A percentile compares a stretch with the other conserved stretches of the same genome.
Evolutionary conservation across 768 basidiomycete species (phyloP).

Genomic region (Rhodosporidiobolus odoratus): DNA sequence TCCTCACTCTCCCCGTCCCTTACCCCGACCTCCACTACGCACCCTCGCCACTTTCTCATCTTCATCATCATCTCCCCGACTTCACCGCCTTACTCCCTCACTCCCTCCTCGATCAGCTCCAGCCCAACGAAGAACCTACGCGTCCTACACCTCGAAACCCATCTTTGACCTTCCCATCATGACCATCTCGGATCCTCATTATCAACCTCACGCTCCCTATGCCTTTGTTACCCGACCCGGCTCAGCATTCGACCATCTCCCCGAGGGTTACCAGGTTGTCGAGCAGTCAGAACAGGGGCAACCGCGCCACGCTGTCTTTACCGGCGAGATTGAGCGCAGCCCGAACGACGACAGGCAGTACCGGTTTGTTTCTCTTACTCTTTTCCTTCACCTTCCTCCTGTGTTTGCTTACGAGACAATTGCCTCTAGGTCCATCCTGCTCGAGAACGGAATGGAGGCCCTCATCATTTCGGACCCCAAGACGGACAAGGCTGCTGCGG

Average conservation of each 20-base stretch:
- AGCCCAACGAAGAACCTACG: background rate
- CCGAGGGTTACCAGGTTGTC: conserved; percentile 14
- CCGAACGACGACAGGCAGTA: conserved; percentile 75
- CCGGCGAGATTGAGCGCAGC: conserved; percentile 62
- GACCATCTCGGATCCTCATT: conserved; percentile 26
- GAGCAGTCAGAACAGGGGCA: background rate
- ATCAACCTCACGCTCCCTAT: conserved; percentile 14
- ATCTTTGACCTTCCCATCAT: background rate
- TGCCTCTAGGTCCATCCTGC: conserved; percentile 57
- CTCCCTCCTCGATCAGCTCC: background rate
- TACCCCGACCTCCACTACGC: background rate
- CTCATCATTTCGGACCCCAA: conserved; percentile 74
- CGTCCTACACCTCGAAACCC: background rate
- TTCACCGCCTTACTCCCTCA: background rate
- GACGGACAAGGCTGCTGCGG: conserved; percentile 90
- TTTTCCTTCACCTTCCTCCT: too few species aligned
- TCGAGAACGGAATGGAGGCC: conserved; percentile 86
- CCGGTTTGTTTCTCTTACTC: conserved; percentile 35
- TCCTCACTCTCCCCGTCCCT: background rate
- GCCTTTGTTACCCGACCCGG: conserved; percentile 23
- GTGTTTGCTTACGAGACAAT: background rate
- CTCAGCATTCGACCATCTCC: conserved; percentile 14
- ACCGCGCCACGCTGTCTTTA: conserved; percentile 54
- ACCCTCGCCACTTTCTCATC: background rate
- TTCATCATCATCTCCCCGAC: background rate